Percentiles rank a stretch among this genome's conserved stretches.
phyloP scores from a whole-genome alignment of 2,329 filamentous ascomycete genomes.

The Coniochaeta hoffmannii region DNA sequence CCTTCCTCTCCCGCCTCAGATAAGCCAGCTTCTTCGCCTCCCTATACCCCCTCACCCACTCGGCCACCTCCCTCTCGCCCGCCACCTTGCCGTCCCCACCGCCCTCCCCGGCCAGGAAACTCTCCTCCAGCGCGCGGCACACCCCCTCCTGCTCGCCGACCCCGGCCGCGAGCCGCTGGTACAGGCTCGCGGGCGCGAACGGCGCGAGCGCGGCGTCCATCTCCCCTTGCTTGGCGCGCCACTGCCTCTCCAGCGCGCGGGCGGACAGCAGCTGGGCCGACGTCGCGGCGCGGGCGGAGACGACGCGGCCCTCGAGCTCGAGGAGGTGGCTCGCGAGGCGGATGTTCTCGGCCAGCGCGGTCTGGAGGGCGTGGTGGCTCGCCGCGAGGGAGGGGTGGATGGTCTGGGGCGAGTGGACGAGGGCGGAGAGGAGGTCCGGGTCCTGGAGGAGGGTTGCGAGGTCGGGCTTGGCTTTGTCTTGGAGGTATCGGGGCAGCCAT shows the following conservation, averaged over 20 bases:
- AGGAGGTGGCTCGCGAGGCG: slow-evolving; percentile 57
- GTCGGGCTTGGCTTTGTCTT: slow-evolving; percentile 79
- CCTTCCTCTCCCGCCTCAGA: slow-evolving; percentile 76
- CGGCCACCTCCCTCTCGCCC: slow-evolving; percentile 72
- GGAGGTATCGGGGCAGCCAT: slow-evolving; percentile 71
- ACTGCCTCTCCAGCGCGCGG: slow-evolving; percentile 84
- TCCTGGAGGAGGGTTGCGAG: slow-evolving; percentile 62
- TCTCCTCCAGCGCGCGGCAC: slow-evolving; percentile 81
- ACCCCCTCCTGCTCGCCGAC: slow-evolving; percentile 77
- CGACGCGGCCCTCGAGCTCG: slow-evolving; percentile 19
- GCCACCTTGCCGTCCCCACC: slow-evolving; percentile 58
- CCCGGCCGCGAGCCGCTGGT: slow-evolving; percentile 69
- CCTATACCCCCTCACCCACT: slow-evolving; percentile 77
- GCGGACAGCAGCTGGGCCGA: slow-evolving; percentile 78
- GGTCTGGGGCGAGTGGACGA: slow-evolving; percentile 59
- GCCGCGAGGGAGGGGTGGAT: slow-evolving; percentile 64
- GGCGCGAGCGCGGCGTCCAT: slow-evolving; percentile 80
- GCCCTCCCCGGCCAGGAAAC: slow-evolving; percentile 62
- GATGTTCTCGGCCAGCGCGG: slow-evolving; percentile 64
- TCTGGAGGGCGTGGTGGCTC: slow-evolving; percentile 56
- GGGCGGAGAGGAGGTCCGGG: slow-evolving; percentile 61
- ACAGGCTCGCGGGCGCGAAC: slow-evolving; percentile 81
- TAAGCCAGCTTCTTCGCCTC: slow-evolving; percentile 75
- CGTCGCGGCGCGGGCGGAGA: slow-evolving; percentile 49
- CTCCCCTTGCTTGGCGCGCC: slow-evolving; percentile 79